phyloP scores from a whole-genome alignment of 2,329 filamentous ascomycete genomes.

The Neonectria neomacrospora region DNA sequence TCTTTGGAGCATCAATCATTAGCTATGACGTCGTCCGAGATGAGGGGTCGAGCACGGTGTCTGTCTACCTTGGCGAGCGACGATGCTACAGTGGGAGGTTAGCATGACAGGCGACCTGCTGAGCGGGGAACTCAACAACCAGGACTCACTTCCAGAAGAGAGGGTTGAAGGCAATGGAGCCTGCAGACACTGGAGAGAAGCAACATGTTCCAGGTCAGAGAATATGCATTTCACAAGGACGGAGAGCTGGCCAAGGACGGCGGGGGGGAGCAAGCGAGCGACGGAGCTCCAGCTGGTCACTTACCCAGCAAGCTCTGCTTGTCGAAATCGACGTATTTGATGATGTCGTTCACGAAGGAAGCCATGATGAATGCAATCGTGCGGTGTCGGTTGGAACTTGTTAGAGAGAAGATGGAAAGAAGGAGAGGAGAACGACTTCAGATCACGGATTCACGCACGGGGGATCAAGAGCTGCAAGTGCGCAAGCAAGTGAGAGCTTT shows the following conservation, averaged over 20 bases:
- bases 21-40: constrained; percentile 20
- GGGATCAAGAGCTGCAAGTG: constrained; percentile 4
- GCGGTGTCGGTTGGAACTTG: background rate
- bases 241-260: constrained; percentile 31
- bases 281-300: constrained; percentile 45
- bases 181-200: constrained; percentile 75
- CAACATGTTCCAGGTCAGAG: constrained; percentile 30
- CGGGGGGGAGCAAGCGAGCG: constrained; percentile 7
- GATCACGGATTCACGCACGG: constrained; percentile 34
- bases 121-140: constrained; percentile 19
- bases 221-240: constrained; percentile 12
- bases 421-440: constrained; percentile 7
- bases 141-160: constrained; percentile 97
- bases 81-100: constrained; percentile 68
- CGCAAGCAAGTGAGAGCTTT: constrained; percentile 17
- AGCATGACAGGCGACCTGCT: constrained; percentile 40
- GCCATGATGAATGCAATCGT: constrained; percentile 50
- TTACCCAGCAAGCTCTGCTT: constrained; percentile 75
- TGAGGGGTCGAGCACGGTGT: constrained; percentile 11
- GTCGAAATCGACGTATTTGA: constrained; percentile 75
- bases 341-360: constrained; percentile 54
- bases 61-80: constrained; percentile 83
- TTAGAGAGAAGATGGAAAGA: constrained; percentile 1
- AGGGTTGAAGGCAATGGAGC: constrained; percentile 91
- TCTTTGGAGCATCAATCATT: constrained; percentile 63